A percentile compares a stretch with the other conserved stretches of the same genome.
Evolutionary conservation across 2,329 filamentous ascomycete species (phyloP).

Genomic region (Paramyrothecium sp.): DNA sequence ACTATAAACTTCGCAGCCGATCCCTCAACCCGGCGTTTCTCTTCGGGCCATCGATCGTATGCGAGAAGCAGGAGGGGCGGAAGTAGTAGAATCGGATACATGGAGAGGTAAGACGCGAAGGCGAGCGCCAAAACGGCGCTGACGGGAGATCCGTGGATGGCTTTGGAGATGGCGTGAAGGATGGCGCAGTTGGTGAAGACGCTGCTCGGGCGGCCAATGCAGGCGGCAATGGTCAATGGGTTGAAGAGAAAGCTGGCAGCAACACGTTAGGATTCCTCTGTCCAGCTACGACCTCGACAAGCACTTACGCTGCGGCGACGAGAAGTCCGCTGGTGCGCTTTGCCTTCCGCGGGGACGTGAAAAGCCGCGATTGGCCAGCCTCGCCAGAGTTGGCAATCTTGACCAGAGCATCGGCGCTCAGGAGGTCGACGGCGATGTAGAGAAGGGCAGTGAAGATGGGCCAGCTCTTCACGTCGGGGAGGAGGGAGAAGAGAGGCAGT

Average conservation of each 20-base stretch:
- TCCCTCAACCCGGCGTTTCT: slow-evolving; percentile 30
- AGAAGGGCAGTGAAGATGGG: slow-evolving; percentile 76
- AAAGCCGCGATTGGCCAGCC: slow-evolving; percentile 70
- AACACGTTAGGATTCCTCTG: slow-evolving; percentile 10
- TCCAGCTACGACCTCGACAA: neutral
- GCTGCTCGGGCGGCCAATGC: slow-evolving; percentile 83
- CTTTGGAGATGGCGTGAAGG: slow-evolving; percentile 78
- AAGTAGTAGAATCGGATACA: slow-evolving; percentile 86
- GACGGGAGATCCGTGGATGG: slow-evolving; percentile 69
- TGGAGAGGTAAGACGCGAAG: slow-evolving; percentile 84
- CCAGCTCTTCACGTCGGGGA: slow-evolving; percentile 67
- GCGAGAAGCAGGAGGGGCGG: slow-evolving; percentile 79
- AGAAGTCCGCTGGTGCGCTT: slow-evolving; percentile 73
- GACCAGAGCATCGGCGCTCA: slow-evolving; percentile 77
- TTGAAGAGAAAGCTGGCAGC: slow-evolving; percentile 82
- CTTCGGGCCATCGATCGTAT: slow-evolving; percentile 60
- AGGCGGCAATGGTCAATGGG: slow-evolving; percentile 88
- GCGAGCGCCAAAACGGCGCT: slow-evolving; percentile 82
- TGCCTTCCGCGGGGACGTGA: slow-evolving; percentile 73
- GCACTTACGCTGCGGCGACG: slow-evolving; percentile 72
- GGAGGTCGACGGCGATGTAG: slow-evolving; percentile 77
- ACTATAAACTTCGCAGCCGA: slow-evolving; percentile 15
- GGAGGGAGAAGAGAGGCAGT: slow-evolving; percentile 84
- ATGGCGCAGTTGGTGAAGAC: slow-evolving; percentile 89
- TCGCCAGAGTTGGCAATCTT: slow-evolving; percentile 81